phyloP scores from a whole-genome alignment of 2,329 filamentous ascomycete species.

The Endothia cerciana region DNA sequence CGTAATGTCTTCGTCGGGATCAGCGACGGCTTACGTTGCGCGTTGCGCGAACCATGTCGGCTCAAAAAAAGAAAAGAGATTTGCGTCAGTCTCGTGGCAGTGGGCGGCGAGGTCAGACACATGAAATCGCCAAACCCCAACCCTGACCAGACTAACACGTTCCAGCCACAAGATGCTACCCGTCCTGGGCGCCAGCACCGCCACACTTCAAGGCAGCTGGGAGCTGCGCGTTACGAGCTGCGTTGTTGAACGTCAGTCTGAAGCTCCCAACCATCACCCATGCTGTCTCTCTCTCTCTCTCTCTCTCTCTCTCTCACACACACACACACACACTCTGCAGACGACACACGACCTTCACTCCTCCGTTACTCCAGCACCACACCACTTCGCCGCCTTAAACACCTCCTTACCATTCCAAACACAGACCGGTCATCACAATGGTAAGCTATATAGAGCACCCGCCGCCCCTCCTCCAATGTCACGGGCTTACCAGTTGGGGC shows the following conservation, averaged over 20 bases:
- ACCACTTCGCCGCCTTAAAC: background rate
- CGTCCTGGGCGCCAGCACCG: conserved; percentile 4
- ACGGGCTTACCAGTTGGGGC: conserved; percentile 24
- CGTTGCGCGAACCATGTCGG: too few relatives aligned
- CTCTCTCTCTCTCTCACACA: background rate
- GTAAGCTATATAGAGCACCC: conserved; percentile 20
- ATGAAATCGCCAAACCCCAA: background rate
- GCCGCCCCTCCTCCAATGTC: conserved; percentile 30
- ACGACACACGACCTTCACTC: background rate
- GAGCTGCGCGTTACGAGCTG: conserved; percentile 21
- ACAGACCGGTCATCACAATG: conserved; percentile 28
- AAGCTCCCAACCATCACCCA: conserved; percentile 15
- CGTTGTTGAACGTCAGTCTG: conserved; percentile 15
- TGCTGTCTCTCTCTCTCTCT: background rate
- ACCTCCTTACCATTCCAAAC: background rate
- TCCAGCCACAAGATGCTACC: conserved; percentile 8
- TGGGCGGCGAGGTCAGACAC: background rate
- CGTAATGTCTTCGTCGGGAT: too few relatives aligned
- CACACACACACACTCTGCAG: too few relatives aligned
- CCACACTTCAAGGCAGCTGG: conserved; percentile 23
- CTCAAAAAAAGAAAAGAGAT: too few relatives aligned
- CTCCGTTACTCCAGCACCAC: background rate
- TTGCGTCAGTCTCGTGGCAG: too few relatives aligned
- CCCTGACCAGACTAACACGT: background rate
- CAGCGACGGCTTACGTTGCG: too few relatives aligned